These are phyloP conservation scores for Pseudogymnoascus sp. DNA, from an alignment of 2,329 filamentous ascomycete genomes.

Conservation along the genomic window DNA sequence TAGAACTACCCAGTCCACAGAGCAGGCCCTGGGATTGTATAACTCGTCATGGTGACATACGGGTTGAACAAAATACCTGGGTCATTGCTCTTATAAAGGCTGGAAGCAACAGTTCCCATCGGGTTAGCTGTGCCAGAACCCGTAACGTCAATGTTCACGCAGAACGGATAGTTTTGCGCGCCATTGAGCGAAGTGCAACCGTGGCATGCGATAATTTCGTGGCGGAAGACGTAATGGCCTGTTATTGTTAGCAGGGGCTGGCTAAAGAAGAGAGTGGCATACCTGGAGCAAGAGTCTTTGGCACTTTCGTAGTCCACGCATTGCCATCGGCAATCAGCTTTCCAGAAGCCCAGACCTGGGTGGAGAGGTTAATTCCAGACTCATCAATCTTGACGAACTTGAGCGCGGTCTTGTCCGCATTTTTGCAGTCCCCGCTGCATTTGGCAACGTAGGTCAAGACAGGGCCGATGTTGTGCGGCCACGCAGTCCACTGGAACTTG, in stretches of 20 bases:
- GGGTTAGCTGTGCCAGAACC: constrained; percentile 27
- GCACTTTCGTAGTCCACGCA: constrained; percentile 1
- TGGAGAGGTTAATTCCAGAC: not conserved
- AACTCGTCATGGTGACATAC: constrained; percentile 16
- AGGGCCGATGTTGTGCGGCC: constrained; percentile 52
- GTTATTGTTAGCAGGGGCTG: constrained; percentile 12
- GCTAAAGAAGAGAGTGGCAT: not conserved
- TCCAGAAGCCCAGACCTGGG: constrained; percentile 4
- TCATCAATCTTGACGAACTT: constrained; percentile 6
- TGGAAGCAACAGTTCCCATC: constrained; percentile 20
- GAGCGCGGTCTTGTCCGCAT: constrained; percentile 31
- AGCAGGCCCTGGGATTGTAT: constrained; percentile 20
- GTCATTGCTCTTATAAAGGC: constrained; percentile 19
- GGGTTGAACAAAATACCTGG: constrained; percentile 29
- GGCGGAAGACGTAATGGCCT: constrained; percentile 34
- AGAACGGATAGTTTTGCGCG: constrained; percentile 38
- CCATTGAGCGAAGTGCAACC: constrained; percentile 29
- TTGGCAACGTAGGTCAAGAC: constrained; percentile 27
- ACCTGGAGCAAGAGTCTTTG: not conserved
- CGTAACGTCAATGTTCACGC: constrained; percentile 34
- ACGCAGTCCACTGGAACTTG: constrained; percentile 54
- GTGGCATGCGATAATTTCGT: constrained; percentile 39
- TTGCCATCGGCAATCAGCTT: not conserved
- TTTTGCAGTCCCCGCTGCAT: constrained; percentile 33
- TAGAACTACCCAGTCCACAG: constrained; percentile 16